A percentile compares a stretch with the other conserved stretches of the same genome.
phyloP scores from a whole-genome alignment of 768 basidiomycete species.

The Coprinellus micaceus region DNA sequence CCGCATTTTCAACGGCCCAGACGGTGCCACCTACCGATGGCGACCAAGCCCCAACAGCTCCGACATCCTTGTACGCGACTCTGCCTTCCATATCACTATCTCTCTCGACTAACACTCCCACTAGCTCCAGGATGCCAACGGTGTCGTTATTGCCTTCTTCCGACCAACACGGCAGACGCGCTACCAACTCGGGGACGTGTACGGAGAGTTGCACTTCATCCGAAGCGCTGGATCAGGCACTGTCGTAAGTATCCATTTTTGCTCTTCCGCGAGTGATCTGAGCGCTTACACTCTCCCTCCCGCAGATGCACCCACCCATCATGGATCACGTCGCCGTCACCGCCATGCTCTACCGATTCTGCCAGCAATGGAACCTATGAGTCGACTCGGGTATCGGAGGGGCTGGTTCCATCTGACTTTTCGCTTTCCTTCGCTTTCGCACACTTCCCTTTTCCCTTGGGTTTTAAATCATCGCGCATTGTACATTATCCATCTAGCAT shows the following conservation, averaged over 20 bases:
- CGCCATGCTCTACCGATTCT: constrained; percentile 82
- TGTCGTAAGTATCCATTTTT: constrained; percentile 51
- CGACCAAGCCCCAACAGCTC: constrained; percentile 56
- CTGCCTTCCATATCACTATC: constrained; percentile 10
- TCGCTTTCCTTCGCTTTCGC: not conserved
- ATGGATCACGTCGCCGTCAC: constrained; percentile 88
- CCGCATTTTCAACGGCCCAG: constrained; percentile 77
- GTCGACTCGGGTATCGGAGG: not conserved
- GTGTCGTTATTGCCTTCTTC: constrained; percentile 74
- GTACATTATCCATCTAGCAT: constrained; percentile 11
- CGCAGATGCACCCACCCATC: constrained; percentile 80
- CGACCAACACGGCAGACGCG: constrained; percentile 72
- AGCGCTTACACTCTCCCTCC: constrained; percentile 11
- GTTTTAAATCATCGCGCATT: not conserved
- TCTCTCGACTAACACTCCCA: constrained; percentile 17
- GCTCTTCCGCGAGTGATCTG: constrained; percentile 9
- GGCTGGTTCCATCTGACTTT: constrained; percentile 6
- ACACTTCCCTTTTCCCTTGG: not conserved
- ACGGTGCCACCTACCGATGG: constrained; percentile 80
- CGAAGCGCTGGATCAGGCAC: constrained; percentile 77
- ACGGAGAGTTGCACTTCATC: constrained; percentile 81
- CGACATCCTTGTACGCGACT: constrained; percentile 55
- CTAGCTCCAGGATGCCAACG: constrained; percentile 72
- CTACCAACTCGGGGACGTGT: constrained; percentile 84
- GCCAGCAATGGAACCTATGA: constrained; percentile 50